Base-by-base conservation (phyloP, 164 flowering plant species). In the Sedum album region DNA sequence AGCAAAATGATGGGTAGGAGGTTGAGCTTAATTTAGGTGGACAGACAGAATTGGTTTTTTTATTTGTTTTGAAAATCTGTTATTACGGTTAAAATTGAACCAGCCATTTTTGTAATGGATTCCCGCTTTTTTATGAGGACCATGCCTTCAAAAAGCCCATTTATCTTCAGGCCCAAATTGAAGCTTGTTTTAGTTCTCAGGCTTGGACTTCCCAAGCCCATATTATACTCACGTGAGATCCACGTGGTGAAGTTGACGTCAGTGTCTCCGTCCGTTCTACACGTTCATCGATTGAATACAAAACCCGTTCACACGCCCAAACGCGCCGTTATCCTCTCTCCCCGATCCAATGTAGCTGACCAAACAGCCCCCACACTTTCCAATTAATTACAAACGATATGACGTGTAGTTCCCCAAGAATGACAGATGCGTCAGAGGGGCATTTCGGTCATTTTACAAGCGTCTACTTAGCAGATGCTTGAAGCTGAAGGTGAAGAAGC, bases 271-370 rank as follows among this genome's bases (percentile, higher is more conserved):
- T 4, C 60, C 60, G 60, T 53, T 14, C 11, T 6, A 51, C 26
- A 53, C 60, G 28, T 53, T 23, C 1, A n/a, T n/a, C 57, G 0
- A 7, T 51, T 0, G 21, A 0, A 46, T 46, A 15, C 17, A 46
- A 46, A 46, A 42, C 46, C 46, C 60, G 60, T 51, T 51, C 60
- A n/a, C 28, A 51, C 60, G 13, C 60, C 60, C 60, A 23, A 57
- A 26, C 62, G 31, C 31, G 61, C 61, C 62, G 62, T 57, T 57
- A 57, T 18, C 17, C 60, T 53, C 60, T 8, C 26, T 10, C 18
- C 11, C 20, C 46, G 15, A 41, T 25, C 61, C 61, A 53, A 2
- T 9, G 10, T 21, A 25, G 11, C 10, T 55, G 60, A 55, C 62
- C 33, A 28, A 57, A 57, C 23, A 14, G 33, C 33, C 62, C 62